These are phyloP conservation scores for Calonectria crousiana DNA, from an alignment of 2,329 filamentous ascomycete species.

Conservation along the genomic window DNA sequence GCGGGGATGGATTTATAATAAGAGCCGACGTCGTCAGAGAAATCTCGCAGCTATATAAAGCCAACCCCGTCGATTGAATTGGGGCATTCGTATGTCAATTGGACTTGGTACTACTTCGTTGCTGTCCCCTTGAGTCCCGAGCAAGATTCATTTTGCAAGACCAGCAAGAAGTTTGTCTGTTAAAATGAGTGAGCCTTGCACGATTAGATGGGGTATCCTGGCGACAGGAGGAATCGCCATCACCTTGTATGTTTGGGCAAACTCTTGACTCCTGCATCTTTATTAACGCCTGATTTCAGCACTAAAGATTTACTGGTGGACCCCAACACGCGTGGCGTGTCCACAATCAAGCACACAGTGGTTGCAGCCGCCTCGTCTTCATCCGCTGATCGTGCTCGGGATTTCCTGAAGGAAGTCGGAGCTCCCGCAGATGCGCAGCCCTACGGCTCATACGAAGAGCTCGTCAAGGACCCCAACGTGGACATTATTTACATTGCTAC, in stretches of 20 bases:
- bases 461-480: constrained; percentile 81
- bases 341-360: constrained; percentile 80
- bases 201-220: constrained; percentile 27
- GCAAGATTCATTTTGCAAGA: background rate
- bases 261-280: too few relatives aligned
- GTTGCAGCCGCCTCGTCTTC: constrained; percentile 85
- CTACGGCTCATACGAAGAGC: constrained; percentile 84
- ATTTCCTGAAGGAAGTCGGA: constrained; percentile 78
- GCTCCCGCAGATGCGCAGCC: constrained; percentile 74
- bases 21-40: background rate
- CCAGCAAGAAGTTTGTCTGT: background rate
- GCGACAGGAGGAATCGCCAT: constrained; percentile 25
- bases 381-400: constrained; percentile 73
- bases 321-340: constrained; percentile 74
- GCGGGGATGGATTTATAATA: background rate
- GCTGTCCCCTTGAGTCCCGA: background rate
- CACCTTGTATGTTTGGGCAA: constrained; percentile 12
- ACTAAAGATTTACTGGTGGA: constrained; percentile 79
- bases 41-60: background rate
- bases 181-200: constrained; percentile 1
- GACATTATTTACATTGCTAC: constrained; percentile 91
- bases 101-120: background rate
- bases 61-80: background rate
- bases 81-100: background rate
- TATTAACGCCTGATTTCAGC: background rate